Base-by-base conservation (phyloP, 163 green algal genomes). In the Prototheca cutis region DNA sequence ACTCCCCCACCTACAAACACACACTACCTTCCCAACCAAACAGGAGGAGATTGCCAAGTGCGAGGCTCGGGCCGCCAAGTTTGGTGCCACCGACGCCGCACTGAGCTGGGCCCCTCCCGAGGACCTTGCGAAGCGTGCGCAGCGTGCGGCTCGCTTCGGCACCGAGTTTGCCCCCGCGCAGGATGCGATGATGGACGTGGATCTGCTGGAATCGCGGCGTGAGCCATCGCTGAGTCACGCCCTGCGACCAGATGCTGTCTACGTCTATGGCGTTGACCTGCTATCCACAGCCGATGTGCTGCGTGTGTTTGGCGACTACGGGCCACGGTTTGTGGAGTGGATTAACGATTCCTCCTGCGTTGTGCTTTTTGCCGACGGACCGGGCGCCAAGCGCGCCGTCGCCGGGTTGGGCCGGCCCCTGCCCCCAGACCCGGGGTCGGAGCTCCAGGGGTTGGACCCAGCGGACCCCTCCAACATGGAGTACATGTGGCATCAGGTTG, bases 181-280 rank as follows among this genome's bases (percentile, higher is more conserved):
- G 1, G 70, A 78, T 21, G 81, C 73, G 2, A 61, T 87, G 5
- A 86, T 86, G 78, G 77, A 88, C 33, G 79, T 86, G 30, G 82
- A 94, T 58, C 55, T 90, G 64, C 80, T 81, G 59, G 84, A 90
- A 63, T 15, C 66, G 59, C 71, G 77, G 15, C 58, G 59, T n/a
- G 76, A 90, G 28, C 70, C 74, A 39, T 49, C 54, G 0, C n/a
- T 47, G 0, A 62, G 75, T 23, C 68, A 75, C 7, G 65, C 67
- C 29, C 67, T 79, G 5, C 71, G 87, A 30, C 54, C 68, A 1
- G 75, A 86, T 8, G 80, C 82, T 1, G 62, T 95, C 19, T 84
- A 95, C 73, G 54, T 95, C 33, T 94, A 94, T 63, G 88, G 88
- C 32, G 79, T 94, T 8, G 87, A 95, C 74, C 58, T 90, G n/a